Evolutionary conservation across 768 basidiomycete species (phyloP).

Genomic region (Naematelia aurantialba): DNA sequence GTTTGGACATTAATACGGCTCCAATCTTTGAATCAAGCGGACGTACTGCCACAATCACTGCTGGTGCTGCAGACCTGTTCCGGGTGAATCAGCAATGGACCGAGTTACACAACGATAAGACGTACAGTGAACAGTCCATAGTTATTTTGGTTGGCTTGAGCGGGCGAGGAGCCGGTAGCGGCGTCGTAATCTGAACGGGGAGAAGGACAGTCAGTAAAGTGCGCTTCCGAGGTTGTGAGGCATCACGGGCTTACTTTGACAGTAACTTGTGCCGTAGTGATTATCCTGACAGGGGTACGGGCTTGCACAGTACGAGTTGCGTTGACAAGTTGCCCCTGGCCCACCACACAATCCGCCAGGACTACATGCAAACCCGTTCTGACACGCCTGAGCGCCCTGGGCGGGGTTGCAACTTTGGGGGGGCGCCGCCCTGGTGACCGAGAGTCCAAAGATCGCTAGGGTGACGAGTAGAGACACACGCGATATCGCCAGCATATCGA

Average conservation of each 20-base stretch:
- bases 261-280: background rate
- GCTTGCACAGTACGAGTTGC: conserved; percentile 8
- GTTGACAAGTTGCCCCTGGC: background rate
- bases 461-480: background rate
- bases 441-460: background rate
- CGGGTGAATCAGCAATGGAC: background rate
- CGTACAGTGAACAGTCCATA: conserved; percentile 7
- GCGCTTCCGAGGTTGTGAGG: background rate
- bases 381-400: background rate
- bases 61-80: background rate
- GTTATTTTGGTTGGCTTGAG: background rate
- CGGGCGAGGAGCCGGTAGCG: background rate
- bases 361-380: conserved; percentile 4
- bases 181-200: conserved; percentile 2
- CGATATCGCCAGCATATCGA: background rate
- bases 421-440: background rate
- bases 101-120: background rate
- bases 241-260: background rate
- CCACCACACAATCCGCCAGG: conserved; percentile 7
- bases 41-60: background rate
- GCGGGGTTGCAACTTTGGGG: background rate
- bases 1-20: too few relatives aligned
- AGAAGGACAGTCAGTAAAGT: background rate
- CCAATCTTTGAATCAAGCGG: too few relatives aligned
- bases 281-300: conserved; percentile 10